These are phyloP conservation scores for Penicillium sp. DNA, from an alignment of 2,329 filamentous ascomycete genomes.

Conservation along the genomic window DNA sequence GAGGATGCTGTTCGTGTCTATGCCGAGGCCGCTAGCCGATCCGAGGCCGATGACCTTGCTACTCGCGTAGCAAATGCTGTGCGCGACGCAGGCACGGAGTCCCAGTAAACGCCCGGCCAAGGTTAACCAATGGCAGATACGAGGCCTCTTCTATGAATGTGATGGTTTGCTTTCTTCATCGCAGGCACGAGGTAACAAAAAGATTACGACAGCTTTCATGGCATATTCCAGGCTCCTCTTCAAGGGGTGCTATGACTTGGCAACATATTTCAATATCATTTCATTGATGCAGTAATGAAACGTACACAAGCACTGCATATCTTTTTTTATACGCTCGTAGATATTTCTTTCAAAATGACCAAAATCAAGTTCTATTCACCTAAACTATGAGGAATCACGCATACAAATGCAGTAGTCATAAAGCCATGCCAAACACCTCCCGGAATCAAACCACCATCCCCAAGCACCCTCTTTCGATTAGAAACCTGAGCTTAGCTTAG, in stretches of 20 bases:
- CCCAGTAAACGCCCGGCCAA: conserved; percentile 10
- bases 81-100: conserved; percentile 56
- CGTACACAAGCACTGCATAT: conserved; percentile 5
- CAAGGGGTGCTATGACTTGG: conserved; percentile 15
- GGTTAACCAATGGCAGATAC: not conserved
- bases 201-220: conserved; percentile 20
- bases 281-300: conserved; percentile 34
- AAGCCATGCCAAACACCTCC: conserved; percentile 21
- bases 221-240: conserved; percentile 4
- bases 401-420: conserved; percentile 25
- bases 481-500: conserved; percentile 5
- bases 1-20: conserved; percentile 97
- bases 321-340: not conserved
- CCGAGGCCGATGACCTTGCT: conserved; percentile 88
- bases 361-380: not conserved
- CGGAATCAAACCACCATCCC: not conserved
- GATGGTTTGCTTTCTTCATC: conserved; percentile 1
- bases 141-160: conserved; percentile 1
- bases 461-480: not conserved
- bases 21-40: conserved; percentile 86
- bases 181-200: conserved; percentile 13
- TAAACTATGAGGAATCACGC: not conserved
- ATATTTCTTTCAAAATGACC: conserved; percentile 5
- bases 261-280: conserved; percentile 28
- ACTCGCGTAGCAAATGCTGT: conserved; percentile 79